Conservation (phyloP, 768 basidiomycete genomes). For the Kwoniella botswanensis region DNA sequence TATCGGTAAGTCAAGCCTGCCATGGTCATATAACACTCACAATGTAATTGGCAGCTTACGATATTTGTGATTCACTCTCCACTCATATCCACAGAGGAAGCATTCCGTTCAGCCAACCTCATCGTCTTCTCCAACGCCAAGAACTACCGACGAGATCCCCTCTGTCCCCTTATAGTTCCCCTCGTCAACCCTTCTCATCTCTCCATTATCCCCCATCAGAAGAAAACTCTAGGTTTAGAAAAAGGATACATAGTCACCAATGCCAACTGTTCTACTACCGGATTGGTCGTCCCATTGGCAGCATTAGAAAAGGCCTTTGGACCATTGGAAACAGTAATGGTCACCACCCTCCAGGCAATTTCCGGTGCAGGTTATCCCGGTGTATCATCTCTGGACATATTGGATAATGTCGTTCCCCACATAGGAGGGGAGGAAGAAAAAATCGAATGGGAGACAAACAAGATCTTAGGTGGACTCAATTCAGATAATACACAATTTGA, state of each 20-base stretch:
- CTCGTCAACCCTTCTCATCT: constrained; percentile 90
- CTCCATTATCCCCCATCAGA: constrained; percentile 82
- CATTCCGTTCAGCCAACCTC: constrained; percentile 83
- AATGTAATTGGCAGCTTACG: no score
- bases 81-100: constrained; percentile 66
- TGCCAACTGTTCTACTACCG: constrained; percentile 97
- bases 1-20: constrained; percentile 71
- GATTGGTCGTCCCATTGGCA: constrained; percentile 59
- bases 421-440: constrained; percentile 92
- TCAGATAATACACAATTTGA: constrained; percentile 72
- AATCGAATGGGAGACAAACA: constrained; percentile 97
- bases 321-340: constrained; percentile 85
- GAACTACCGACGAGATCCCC: constrained; percentile 88
- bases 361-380: constrained; percentile 98
- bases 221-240: constrained; percentile 66
- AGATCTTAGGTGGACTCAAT: constrained; percentile 86
- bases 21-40: no score
- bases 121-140: constrained; percentile 97
- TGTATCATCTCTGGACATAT: constrained; percentile 81
- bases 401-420: constrained; percentile 95
- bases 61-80: no score
- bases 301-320: constrained; percentile 70
- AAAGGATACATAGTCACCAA: constrained; percentile 95
- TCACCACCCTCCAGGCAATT: constrained; percentile 97
- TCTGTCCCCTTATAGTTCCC: constrained; percentile 93